These are phyloP conservation scores for Nymphaea colorata DNA, from an alignment of 164 flowering plant genomes.

Conservation along the genomic window DNA sequence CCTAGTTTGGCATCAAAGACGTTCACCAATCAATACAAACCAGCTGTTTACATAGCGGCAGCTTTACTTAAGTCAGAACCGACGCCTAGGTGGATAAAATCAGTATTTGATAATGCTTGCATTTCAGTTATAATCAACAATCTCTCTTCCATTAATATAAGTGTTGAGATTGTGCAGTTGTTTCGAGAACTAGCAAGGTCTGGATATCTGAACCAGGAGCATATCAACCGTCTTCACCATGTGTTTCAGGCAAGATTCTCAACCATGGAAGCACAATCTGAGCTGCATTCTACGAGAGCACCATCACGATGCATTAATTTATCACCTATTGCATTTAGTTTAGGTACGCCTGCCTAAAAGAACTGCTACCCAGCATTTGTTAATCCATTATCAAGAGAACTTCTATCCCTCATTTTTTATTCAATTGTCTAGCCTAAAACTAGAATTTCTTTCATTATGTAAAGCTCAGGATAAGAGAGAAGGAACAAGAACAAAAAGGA, in stretches of 20 bases:
- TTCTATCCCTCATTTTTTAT: too few relatives aligned
- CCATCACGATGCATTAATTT: background rate
- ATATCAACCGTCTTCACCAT: slow-evolving; percentile 32
- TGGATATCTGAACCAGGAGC: slow-evolving; percentile 41
- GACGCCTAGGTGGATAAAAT: slow-evolving; percentile 58
- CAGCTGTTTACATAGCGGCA: slow-evolving; percentile 49
- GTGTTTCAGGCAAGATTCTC: slow-evolving; percentile 52
- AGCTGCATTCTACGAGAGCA: too few relatives aligned
- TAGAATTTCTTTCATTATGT: too few relatives aligned
- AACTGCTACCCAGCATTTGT: background rate
- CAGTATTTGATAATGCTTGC: slow-evolving; percentile 48
- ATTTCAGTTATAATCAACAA: slow-evolving; percentile 49
- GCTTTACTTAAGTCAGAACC: slow-evolving; percentile 42
- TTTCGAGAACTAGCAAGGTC: slow-evolving; percentile 41
- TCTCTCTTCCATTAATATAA: slow-evolving; percentile 40
- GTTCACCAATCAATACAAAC: slow-evolving; percentile 42
- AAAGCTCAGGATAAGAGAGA: too few relatives aligned
- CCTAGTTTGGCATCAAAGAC: slow-evolving; percentile 57
- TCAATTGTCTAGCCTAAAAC: too few relatives aligned
- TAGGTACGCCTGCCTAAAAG: background rate
- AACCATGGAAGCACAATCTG: too few relatives aligned
- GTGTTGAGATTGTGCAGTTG: slow-evolving; percentile 41
- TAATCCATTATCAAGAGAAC: too few relatives aligned
- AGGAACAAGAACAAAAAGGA: too few relatives aligned
- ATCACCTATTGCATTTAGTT: background rate